Percentiles rank a stretch among this genome's conserved stretches.
Conservation (phyloP, 495 filamentous ascomycete species). For the Daldinia grandis region DNA sequence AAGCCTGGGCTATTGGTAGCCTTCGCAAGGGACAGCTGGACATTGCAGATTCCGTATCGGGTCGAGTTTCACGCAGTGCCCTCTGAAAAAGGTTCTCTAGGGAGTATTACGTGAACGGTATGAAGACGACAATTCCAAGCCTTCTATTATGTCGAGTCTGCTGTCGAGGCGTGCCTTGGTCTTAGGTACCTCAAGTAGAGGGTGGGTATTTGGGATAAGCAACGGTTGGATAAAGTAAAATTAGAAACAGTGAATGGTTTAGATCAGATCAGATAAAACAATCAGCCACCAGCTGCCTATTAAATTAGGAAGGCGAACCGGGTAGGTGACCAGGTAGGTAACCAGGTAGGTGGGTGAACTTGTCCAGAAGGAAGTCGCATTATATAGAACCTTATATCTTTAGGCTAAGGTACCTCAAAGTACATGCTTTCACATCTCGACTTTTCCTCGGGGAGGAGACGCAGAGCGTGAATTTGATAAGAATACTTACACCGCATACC, state of each 20-base stretch:
- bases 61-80: background rate
- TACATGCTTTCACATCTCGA: background rate
- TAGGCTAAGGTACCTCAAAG: background rate
- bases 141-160: no score
- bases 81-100: no score
- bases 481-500: background rate
- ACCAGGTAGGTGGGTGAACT: background rate
- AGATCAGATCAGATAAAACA: background rate
- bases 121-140: no score
- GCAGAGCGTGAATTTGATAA: background rate
- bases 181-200: background rate
- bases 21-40: background rate
- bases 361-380: background rate
- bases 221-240: background rate
- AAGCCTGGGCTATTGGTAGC: background rate
- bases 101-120: no score
- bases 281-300: no score
- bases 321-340: background rate
- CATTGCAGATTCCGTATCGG: constrained; percentile 12
- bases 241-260: background rate
- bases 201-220: background rate
- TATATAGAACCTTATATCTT: background rate
- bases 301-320: no score
- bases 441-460: background rate
- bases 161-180: no score